Evolutionary conservation across 148 eudicot genomes (phyloP), one percentile per base, ranked within the genome.

Genomic region (Polygonum aviculare): DNA sequence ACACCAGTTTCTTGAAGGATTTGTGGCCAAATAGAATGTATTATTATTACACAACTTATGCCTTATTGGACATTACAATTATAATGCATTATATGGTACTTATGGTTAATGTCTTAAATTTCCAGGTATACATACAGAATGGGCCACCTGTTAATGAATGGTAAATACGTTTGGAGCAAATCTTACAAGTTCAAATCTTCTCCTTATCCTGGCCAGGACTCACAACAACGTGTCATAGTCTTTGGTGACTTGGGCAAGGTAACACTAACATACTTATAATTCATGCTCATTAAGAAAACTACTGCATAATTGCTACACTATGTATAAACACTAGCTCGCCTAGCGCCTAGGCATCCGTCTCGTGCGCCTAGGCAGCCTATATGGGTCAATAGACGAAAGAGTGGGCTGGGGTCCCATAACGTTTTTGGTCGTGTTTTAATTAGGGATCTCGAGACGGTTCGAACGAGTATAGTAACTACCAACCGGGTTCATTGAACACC

Each of bases 221-320:
- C 98, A 3, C 60, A 90, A 71, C 98, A 92, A 76, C 92, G 89
- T 12, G 89, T 95, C 55, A 69, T 94, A 76, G 84, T 92, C 70
- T 90, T 94, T 77, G 97, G 98, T 9, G 98, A 94, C 84, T 87
- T 89, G 93, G 98, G 98, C 36, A 94, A 94, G 98, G 98, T 93
- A 88, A 33, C 10, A 47, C 35, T 39, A 18, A 11, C 15, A 48
- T 48, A 12, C 50, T 11, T 48, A 48, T 2, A 3, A 12, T 69
- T 15, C 39, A 67, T 35, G 72, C 2, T 12, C 8, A 4, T 73
- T 22, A 19, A 12, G 22, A 19, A 6, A 50, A 47, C 9, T 26
- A 47, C 21, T 47, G 26, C 5, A 22, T 14, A 16, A 8, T 71
- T 77, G 48, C 6, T 44, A 44, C 47, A 44, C 9, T 44, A 6